Evolutionary conservation across 257 asterid genomes (phyloP), one percentile per base, ranked within the genome.

Genomic region (Solanum pimpinellifolium): DNA sequence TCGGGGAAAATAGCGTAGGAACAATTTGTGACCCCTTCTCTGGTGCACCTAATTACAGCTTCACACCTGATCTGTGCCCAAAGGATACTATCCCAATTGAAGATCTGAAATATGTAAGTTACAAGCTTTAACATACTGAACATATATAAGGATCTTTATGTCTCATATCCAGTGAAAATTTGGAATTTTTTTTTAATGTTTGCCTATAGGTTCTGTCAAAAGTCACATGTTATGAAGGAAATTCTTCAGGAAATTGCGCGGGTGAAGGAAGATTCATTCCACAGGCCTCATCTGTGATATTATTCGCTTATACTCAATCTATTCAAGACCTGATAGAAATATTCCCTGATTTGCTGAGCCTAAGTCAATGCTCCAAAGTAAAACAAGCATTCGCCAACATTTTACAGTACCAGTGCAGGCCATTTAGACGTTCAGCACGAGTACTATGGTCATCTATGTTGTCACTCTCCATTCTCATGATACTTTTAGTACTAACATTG

Each of bases 11-110:
- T 29, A 39, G 9, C 23, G 25, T 73, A 15, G 89, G 88, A 42
- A 35, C 88, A 60, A 78, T 93, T 56, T 93, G 94, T 49, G 89
- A 93, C 76, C 94, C 94, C 83, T 93, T 92, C 75, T 81, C 93
- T 5, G 87, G 86, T 76, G 91, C 94, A 84, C 95, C 95, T 68
- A 66, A 91, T 86, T 92, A 91, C 88, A 87, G 88, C 78, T 92
- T 89, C 85, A 85, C 89, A 18, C 94, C 93, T 2, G 85, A 75
- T 70, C 85, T 78, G 84, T 91, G 93, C 76, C 86, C 88, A 10
- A 86, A 89, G 6, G 85, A 88, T 89, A 83, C 92, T 49, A 91
- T 91, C 84, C 90, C 91, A 74, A 84, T 92, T 35, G 92, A 91
- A 62, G 92, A 91, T 52, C 59, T 93, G 59, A 90, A 92, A 80